Percentiles rank a stretch among this genome's conserved stretches.
Conservation (phyloP, 257 asterid genomes). For the Cynanchum wilfordii region DNA sequence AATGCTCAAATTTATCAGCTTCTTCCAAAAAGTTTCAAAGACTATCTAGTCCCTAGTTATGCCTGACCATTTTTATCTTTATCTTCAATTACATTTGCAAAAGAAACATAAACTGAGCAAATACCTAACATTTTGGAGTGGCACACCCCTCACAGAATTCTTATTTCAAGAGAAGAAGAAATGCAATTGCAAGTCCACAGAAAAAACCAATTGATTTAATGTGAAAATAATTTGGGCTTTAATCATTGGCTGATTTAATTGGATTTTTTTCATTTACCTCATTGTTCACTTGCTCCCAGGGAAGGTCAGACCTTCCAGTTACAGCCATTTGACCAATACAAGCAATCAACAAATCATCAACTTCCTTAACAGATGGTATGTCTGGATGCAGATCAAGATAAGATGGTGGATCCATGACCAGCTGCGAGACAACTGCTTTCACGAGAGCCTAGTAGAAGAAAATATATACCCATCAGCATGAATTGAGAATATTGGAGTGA, state of each 20-base stretch:
- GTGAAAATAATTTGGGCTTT: neutral
- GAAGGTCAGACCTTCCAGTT: slow-evolving; percentile 84
- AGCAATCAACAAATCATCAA: slow-evolving; percentile 61
- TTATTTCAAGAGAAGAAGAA: neutral
- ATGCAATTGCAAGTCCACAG: neutral
- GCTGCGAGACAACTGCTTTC: slow-evolving; percentile 83
- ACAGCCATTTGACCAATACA: slow-evolving; percentile 94
- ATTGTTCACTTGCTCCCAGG: slow-evolving; percentile 89
- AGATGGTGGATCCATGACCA: slow-evolving; percentile 61
- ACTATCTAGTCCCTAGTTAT: neutral
- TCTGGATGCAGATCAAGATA: slow-evolving; percentile 39
- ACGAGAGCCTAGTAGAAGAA: slow-evolving; percentile 56
- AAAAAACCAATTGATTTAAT: neutral
- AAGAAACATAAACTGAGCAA: neutral
- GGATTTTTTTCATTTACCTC: slow-evolving; percentile 44
- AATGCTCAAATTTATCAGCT: neutral
- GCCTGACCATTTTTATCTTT: neutral
- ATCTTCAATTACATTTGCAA: neutral
- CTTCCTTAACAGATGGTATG: slow-evolving; percentile 63
- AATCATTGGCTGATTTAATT: neutral
- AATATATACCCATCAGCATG: neutral
- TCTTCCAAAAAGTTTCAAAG: neutral
- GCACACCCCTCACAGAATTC: neutral
- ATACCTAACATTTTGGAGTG: neutral
- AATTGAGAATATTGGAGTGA: neutral